Percentiles rank a stretch among this genome's conserved stretches.
These are phyloP conservation scores for Trichophyton rubrum DNA, from an alignment of 2,329 filamentous ascomycete species.

Conservation along the genomic window DNA sequence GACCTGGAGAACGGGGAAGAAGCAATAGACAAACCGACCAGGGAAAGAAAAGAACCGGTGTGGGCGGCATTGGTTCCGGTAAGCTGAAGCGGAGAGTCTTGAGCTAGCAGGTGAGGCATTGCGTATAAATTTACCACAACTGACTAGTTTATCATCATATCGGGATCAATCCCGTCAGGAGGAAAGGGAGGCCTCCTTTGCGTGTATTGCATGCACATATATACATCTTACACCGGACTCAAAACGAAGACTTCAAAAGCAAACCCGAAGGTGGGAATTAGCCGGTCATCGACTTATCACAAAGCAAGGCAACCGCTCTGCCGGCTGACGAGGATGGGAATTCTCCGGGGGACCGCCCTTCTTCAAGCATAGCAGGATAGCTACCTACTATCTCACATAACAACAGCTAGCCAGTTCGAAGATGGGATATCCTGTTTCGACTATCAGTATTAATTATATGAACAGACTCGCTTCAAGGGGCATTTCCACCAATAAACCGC, in stretches of 20 bases:
- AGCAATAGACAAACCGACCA: not conserved
- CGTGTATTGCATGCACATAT: not conserved
- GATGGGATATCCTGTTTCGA: not conserved
- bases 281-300: not conserved
- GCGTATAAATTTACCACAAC: no score
- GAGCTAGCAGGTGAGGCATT: no score
- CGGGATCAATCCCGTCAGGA: not conserved
- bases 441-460: not conserved
- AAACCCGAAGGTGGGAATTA: not conserved
- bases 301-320: not conserved
- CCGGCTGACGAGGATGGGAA: not conserved
- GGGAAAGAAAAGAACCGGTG: not conserved
- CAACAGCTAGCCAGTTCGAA: not conserved
- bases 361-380: no score
- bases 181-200: not conserved
- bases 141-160: not conserved
- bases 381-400: no score
- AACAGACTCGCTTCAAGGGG: not conserved
- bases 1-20: not conserved
- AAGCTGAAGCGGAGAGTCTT: not conserved
- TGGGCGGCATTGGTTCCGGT: not conserved
- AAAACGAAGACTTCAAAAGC: no score
- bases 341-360: not conserved
- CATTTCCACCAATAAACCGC: not conserved
- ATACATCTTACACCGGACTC: no score